Evolutionary conservation across 495 filamentous ascomycete genomes (phyloP), one percentile per base, ranked within the genome.

Genomic region (Neurospora cerealis): DNA sequence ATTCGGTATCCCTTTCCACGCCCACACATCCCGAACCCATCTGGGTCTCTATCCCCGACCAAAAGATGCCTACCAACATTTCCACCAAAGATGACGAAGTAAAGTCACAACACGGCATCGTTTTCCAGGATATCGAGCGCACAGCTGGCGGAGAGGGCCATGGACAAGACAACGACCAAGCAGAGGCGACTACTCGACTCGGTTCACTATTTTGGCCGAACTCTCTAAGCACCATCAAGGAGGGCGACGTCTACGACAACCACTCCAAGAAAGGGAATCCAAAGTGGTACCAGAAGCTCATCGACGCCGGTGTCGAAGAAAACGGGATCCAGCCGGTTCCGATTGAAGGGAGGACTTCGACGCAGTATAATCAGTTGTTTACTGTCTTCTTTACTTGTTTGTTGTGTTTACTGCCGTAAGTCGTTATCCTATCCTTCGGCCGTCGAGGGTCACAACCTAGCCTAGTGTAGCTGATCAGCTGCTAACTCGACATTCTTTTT

Each of bases 321-420:
- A 84, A 87, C 74, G 87, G 87, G 37, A 85, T 87, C 72, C 84
- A 86, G 73, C 86, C 86, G 1, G 86, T 89, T 10, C 86, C 86
- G 1, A 75, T 87, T 15, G 85, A 87, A 66, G 82, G 86, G 75
- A 80, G 87, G n/a, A 87, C 83, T 1, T 81, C 81, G 37, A 86
- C 79, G 38, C 81, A 83, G 15, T 89, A 87, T 73, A 83, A 81
- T 79, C 87, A 88, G 74, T 73, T 86, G 11, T 85, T 86, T 34
- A 85, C 83, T 17, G 79, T 86, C 24, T 86, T 85, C 75, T 84
- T 84, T 71, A 83, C 83, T 37, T 80, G 82, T 21, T 76, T 84
- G 40, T 75, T 85, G 41, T 81, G 81, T 75, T 74, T 85, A 44
- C 74, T 86, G 19, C 83, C 85, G 85, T 86, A 73, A 75, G 84